These are phyloP conservation scores for Colletotrichum graminicola DNA, from an alignment of 2,329 filamentous ascomycete species.

Conservation along the genomic window DNA sequence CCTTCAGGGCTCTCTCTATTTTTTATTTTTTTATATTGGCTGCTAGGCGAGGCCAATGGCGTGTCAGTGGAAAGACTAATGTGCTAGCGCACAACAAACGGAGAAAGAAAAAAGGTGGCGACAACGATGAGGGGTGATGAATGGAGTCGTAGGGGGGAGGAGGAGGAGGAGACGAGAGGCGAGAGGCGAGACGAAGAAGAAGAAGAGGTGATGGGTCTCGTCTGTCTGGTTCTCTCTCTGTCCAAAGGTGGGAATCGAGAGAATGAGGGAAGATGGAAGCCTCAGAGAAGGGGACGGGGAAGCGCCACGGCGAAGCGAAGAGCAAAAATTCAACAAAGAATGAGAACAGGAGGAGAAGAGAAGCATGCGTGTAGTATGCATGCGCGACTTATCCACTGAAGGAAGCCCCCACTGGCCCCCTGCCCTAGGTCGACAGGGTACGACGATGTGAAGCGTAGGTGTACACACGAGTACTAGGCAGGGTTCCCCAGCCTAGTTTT, in stretches of 20 bases:
- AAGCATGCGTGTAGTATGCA: neutral
- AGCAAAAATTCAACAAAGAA: neutral
- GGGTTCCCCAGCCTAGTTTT: neutral
- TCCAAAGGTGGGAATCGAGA: neutral
- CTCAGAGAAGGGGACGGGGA: constrained; percentile 8
- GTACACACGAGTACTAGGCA: neutral
- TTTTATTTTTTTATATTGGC: neutral
- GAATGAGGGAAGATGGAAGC: constrained; percentile 2
- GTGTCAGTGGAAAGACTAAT: constrained; percentile 29
- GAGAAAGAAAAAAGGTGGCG: neutral
- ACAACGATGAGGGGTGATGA: constrained; percentile 7
- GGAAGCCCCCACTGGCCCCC: neutral
- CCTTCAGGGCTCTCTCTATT: constrained; percentile 12
- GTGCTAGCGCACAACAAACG: constrained; percentile 18
- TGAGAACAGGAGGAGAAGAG: neutral
- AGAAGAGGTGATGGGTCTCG: neutral
- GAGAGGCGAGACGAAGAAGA: constrained; percentile 9
- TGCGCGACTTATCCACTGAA: neutral
- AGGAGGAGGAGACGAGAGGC: neutral
- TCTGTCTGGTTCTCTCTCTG: neutral
- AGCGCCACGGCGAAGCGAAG: neutral
- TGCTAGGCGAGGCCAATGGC: constrained; percentile 34
- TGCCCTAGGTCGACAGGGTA: neutral
- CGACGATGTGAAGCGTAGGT: too few relatives aligned
- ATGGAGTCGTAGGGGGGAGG: neutral